phyloP scores from a whole-genome alignment of 345 rosid genomes.

The Firmiana major region DNA sequence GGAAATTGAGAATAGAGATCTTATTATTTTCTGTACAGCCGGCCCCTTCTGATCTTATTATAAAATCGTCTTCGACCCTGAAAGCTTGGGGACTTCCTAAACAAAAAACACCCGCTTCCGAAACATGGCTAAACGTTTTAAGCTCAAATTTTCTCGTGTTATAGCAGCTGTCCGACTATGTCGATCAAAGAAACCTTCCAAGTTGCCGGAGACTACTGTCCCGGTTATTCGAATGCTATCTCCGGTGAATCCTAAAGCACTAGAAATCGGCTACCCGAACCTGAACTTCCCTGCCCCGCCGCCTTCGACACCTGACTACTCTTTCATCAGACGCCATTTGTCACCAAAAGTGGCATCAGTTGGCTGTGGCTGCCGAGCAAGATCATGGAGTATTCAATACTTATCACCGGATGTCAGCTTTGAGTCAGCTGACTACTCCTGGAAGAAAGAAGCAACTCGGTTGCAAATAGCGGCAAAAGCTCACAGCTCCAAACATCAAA shows the following conservation, averaged over 20 bases:
- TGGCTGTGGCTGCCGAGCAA: conserved; percentile 3
- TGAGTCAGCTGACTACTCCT: conserved; percentile 5
- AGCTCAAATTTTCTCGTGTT: conserved; percentile 37
- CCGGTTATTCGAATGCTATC: not conserved
- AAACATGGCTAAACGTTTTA: conserved; percentile 31
- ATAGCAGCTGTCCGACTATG: conserved; percentile 43
- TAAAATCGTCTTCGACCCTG: not conserved
- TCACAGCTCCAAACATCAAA: not conserved
- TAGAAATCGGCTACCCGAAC: conserved; percentile 1
- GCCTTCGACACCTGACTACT: conserved; percentile 3
- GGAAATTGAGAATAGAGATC: not conserved
- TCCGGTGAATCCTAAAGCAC: conserved; percentile 4
- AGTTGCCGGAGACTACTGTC: not conserved
- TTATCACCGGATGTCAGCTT: not conserved
- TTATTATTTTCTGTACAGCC: not conserved
- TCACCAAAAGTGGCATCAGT: not conserved
- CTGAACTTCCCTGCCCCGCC: conserved; percentile 1
- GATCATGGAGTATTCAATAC: not conserved
- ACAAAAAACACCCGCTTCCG: not conserved
- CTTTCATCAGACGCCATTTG: not conserved
- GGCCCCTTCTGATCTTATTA: not conserved
- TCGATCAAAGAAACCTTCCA: conserved; percentile 26
- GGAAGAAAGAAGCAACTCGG: conserved; percentile 9
- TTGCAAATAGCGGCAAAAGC: not conserved
- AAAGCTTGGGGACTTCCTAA: not conserved